Evolutionary conservation across 805 yeast genomes (phyloP).

Genomic region (Metschnikowia similis): DNA sequence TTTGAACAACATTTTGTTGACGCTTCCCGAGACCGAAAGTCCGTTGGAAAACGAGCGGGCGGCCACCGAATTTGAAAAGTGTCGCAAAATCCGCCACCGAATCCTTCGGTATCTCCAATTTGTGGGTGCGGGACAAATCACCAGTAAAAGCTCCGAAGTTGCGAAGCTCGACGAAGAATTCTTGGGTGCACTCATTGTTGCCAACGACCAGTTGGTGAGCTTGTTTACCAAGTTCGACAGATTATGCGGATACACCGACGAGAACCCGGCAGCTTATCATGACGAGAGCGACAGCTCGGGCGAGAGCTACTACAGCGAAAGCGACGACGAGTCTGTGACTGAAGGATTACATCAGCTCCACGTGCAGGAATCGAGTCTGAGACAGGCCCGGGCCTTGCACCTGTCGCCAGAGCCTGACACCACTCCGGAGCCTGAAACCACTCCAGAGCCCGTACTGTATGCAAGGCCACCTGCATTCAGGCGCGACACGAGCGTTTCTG

Average conservation of each 20-base stretch:
- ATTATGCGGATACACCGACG: conserved; percentile 36
- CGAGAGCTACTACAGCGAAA: conserved; percentile 36
- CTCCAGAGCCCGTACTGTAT: conserved; percentile 6
- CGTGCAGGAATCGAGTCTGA: conserved; percentile 14
- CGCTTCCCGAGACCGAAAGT: conserved; percentile 43
- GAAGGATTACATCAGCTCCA: conserved; percentile 6
- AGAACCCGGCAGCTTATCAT: conserved; percentile 4
- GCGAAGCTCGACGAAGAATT: conserved; percentile 63
- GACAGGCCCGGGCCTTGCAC: conserved; percentile 7
- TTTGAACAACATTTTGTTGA: conserved; percentile 47
- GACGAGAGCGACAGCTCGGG: conserved; percentile 17
- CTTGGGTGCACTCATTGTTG: conserved; percentile 80
- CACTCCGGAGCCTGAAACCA: conserved; percentile 11
- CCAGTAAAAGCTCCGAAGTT: conserved; percentile 24
- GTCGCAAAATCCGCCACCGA: conserved; percentile 70
- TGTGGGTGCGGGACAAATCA: conserved; percentile 52
- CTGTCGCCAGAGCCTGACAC: not conserved
- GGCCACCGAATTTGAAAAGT: conserved; percentile 65
- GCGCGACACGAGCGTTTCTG: conserved; percentile 24
- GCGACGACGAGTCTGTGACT: conserved; percentile 22
- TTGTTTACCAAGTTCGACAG: conserved; percentile 69
- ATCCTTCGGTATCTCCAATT: conserved; percentile 78
- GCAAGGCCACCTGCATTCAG: conserved; percentile 6
- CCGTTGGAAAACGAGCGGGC: conserved; percentile 64
- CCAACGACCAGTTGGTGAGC: conserved; percentile 83